Base-by-base conservation (phyloP, 805 yeast species). In the Saturnispora zaruensis region DNA sequence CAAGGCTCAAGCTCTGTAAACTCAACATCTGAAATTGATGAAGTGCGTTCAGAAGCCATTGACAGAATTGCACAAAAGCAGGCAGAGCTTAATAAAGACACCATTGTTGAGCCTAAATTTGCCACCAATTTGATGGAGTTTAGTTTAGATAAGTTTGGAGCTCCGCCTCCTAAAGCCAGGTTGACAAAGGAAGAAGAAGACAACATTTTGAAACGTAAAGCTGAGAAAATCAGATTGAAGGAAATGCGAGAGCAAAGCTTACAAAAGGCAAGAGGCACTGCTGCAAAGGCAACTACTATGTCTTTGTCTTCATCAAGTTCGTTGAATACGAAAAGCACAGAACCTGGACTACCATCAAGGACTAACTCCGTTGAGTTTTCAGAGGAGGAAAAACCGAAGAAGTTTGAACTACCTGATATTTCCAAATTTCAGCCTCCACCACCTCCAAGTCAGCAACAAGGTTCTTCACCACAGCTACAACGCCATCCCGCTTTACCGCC, bases 101-200 rank as follows among this genome's bases (percentile, higher is more conserved):
- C 43, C 5, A 56, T 59, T 16, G 52, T 46, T 6, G 67, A 61
- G 44, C 68, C 66, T 1, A 59, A 57, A 44, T 62, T 64, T 53
- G 56, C 60, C 34, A 58, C 54, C 0, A 62, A 58, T 25, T 48
- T 64, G 16, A 56, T 62, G 59, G 71, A 69, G 4, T 60, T 72
- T 37, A 74, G 73, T 54, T 53, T 65, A 11, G 55, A 60, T 32
- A 66, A 65, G 30, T 64, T 66, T 51, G 78, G 73, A 1, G 74
- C 78, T 2, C 78, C 78, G 6, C 77, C 77, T 2, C 79, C 79
- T 4, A 66, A 60, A 49, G 69, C 71, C 3, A 58, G 53, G 45
- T 55, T 60, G 40, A 55, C 53, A 13, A 51, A 51, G 18, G 63
- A 58, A 2, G 68, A 65, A 41, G 50, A 50, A 30, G 43, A 51